Conservation (phyloP, 441 rosid species). For the Jatropha podagrica region DNA sequence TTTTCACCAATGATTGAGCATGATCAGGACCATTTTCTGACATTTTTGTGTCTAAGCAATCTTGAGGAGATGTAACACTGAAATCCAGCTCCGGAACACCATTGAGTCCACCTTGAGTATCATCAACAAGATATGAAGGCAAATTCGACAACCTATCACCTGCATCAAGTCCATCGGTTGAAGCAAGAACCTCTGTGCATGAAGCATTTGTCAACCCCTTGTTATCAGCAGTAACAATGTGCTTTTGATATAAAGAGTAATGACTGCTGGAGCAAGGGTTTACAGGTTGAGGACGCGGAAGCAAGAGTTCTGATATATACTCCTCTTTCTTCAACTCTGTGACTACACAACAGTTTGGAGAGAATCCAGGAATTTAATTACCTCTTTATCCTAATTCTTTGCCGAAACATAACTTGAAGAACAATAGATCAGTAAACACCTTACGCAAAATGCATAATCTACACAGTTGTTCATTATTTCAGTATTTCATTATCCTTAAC, state of each 20-base stretch:
- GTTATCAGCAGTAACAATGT: conserved; percentile 33
- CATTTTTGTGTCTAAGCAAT: conserved; percentile 34
- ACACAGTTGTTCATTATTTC: too few species aligned
- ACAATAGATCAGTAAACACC: neutral
- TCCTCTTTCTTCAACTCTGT: conserved; percentile 70
- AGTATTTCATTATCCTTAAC: too few species aligned
- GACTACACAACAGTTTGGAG: conserved; percentile 10
- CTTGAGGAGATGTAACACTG: conserved; percentile 49
- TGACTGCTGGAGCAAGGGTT: conserved; percentile 37
- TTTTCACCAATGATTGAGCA: conserved; percentile 54
- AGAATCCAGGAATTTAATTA: neutral
- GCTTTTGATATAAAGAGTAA: conserved; percentile 35
- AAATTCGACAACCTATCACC: conserved; percentile 35
- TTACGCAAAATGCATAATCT: too few species aligned
- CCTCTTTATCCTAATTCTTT: neutral
- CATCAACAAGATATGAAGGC: conserved; percentile 31
- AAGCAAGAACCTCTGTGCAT: conserved; percentile 26
- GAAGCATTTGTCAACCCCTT: conserved; percentile 34
- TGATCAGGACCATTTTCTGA: conserved; percentile 40
- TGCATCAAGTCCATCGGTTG: conserved; percentile 31
- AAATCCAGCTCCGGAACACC: conserved; percentile 38
- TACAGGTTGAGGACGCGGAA: conserved; percentile 42
- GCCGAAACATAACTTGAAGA: neutral
- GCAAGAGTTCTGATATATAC: conserved; percentile 57
- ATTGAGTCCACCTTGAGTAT: conserved; percentile 29